Evolutionary conservation across 169 alveolate species (phyloP).

Genomic region (Plasmodium reichenowi): DNA sequence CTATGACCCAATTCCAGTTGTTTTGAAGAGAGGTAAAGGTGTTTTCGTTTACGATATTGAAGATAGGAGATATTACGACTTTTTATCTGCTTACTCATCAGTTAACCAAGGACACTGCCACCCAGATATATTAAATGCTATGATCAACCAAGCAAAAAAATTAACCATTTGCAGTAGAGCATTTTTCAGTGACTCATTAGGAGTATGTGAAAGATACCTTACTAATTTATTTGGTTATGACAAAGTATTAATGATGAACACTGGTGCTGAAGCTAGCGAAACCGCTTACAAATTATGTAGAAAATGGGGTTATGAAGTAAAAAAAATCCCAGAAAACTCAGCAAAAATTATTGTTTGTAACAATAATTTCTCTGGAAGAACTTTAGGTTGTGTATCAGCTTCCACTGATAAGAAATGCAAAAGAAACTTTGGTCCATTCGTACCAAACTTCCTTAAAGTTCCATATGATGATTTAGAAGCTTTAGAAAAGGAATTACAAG

Average conservation of each 20-base stretch:
- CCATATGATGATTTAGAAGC: conserved; percentile 82
- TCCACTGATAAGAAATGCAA: conserved; percentile 92
- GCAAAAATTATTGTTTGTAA: conserved; percentile 90
- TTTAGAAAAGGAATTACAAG: conserved; percentile 78
- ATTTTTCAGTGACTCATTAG: conserved; percentile 89
- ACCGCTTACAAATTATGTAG: conserved; percentile 94
- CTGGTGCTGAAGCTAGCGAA: conserved; percentile 96
- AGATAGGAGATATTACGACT: conserved; percentile 92
- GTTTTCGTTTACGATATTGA: conserved; percentile 81
- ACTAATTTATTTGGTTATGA: conserved; percentile 90
- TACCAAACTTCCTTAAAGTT: conserved; percentile 79
- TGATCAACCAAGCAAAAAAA: conserved; percentile 88
- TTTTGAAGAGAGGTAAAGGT: conserved; percentile 88
- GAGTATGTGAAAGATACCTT: conserved; percentile 86
- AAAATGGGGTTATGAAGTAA: conserved; percentile 95
- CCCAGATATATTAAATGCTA: conserved; percentile 90
- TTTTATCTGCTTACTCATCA: conserved; percentile 91
- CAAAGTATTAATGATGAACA: conserved; percentile 92
- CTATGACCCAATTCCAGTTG: conserved; percentile 94
- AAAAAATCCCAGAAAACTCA: conserved; percentile 89
- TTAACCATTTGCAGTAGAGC: conserved; percentile 92
- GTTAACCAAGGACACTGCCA: conserved; percentile 94
- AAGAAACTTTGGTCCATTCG: conserved; percentile 89
- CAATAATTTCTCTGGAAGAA: conserved; percentile 93
- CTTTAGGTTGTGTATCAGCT: conserved; percentile 92